Conservation (phyloP, 768 basidiomycete genomes). For the Termitomyces eurrhizus region DNA sequence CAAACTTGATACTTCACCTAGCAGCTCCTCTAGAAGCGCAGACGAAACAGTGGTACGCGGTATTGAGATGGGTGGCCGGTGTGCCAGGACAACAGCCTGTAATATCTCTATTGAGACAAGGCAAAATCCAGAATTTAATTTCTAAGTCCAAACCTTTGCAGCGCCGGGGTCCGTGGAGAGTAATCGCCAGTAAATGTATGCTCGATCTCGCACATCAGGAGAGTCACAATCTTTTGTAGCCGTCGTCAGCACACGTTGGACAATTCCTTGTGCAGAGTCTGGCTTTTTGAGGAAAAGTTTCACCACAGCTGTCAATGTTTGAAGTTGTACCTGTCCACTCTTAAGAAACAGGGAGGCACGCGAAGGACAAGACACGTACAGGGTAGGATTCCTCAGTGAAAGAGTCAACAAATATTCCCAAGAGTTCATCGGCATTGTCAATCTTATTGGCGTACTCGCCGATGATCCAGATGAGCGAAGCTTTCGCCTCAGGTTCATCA, state of each 20-base stretch:
- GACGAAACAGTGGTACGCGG: slow-evolving; percentile 88
- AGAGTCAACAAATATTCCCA: slow-evolving; percentile 85
- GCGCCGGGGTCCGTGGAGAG: slow-evolving; percentile 93
- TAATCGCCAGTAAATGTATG: slow-evolving; percentile 97
- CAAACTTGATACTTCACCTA: slow-evolving; percentile 84
- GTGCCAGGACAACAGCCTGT: slow-evolving; percentile 82
- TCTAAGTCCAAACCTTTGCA: slow-evolving; percentile 65
- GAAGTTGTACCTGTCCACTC: slow-evolving; percentile 56
- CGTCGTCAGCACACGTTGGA: slow-evolving; percentile 87
- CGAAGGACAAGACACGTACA: slow-evolving; percentile 36
- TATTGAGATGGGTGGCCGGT: slow-evolving; percentile 90
- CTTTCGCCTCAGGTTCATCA: slow-evolving; percentile 97
- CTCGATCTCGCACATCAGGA: slow-evolving; percentile 93
- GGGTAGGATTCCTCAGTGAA: slow-evolving; percentile 94
- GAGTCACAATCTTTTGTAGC: slow-evolving; percentile 98
- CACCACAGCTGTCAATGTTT: slow-evolving; percentile 91
- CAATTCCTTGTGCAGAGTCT: slow-evolving; percentile 86
- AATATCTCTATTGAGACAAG: slow-evolving; percentile 6
- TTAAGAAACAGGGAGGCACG: slow-evolving; percentile 1
- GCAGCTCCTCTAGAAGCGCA: slow-evolving; percentile 83
- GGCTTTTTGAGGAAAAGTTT: slow-evolving; percentile 96
- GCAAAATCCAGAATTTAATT: background rate
- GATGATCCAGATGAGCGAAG: slow-evolving; percentile 98
- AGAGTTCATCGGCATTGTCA: slow-evolving; percentile 91
- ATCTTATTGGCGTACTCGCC: slow-evolving; percentile 98